These are phyloP conservation scores for Saccharomyces jurei DNA, from an alignment of 805 yeast genomes.

Conservation along the genomic window DNA sequence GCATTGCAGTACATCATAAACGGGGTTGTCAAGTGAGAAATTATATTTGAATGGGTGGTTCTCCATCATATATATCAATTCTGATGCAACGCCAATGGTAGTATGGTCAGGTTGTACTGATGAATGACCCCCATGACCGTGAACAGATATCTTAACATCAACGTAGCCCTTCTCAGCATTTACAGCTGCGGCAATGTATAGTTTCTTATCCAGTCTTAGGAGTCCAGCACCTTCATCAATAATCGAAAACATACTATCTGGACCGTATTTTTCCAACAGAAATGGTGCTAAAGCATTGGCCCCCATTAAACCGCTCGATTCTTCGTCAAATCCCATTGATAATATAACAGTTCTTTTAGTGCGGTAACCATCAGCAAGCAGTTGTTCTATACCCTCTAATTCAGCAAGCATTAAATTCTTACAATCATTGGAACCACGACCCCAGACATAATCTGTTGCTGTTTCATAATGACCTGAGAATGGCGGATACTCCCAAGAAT, in stretches of 20 bases:
- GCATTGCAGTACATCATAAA: conserved; percentile 49
- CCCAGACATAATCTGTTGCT: conserved; percentile 32
- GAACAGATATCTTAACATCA: conserved; percentile 30
- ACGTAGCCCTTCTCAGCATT: conserved; percentile 52
- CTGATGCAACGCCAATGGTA: conserved; percentile 60
- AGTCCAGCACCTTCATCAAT: conserved; percentile 57
- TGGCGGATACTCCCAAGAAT: conserved; percentile 59
- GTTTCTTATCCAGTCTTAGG: conserved; percentile 32
- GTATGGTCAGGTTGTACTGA: conserved; percentile 61
- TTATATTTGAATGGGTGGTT: conserved; percentile 37
- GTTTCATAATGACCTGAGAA: conserved; percentile 49
- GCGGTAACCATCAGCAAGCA: conserved; percentile 38
- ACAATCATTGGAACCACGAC: conserved; percentile 70
- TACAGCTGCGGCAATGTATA: conserved; percentile 41
- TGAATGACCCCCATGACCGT: conserved; percentile 52
- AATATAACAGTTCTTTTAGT: conserved; percentile 53
- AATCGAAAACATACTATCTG: conserved; percentile 48
- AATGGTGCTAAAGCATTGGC: conserved; percentile 43
- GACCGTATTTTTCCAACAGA: conserved; percentile 48
- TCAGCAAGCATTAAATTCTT: conserved; percentile 58
- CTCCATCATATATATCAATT: conserved; percentile 49
- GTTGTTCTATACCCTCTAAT: conserved; percentile 49
- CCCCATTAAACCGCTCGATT: conserved; percentile 54
- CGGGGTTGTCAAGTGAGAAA: conserved; percentile 50
- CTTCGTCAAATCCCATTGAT: conserved; percentile 73